phyloP scores from a whole-genome alignment of 2,329 filamentous ascomycete genomes.

The Periglandula ipomoeae region DNA sequence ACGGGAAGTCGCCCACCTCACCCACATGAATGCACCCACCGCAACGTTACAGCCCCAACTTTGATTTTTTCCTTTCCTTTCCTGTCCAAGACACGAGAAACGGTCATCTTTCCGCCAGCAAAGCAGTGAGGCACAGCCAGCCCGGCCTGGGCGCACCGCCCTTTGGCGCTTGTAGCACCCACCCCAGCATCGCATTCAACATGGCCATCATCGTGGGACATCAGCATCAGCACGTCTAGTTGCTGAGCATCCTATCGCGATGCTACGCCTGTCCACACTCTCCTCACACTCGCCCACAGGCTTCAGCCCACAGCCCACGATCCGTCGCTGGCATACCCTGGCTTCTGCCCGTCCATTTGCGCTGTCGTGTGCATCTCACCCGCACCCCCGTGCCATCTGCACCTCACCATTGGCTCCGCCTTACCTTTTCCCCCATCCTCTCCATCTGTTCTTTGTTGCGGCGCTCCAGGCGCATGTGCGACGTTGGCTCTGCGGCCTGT shows the following conservation, averaged over 20 bases:
- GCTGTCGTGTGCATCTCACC: neutral
- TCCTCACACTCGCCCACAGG: neutral
- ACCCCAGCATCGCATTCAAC: no score
- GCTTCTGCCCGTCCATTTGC: neutral
- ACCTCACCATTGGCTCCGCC: constrained; percentile 5
- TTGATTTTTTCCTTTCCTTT: neutral
- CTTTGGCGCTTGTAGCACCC: no score
- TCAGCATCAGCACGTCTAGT: neutral
- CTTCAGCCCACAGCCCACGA: neutral
- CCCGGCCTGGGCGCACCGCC: neutral
- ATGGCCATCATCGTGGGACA: neutral
- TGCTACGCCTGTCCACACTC: neutral
- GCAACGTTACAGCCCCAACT: constrained; percentile 17
- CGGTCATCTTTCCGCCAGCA: neutral
- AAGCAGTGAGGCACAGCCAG: neutral
- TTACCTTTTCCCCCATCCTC: neutral
- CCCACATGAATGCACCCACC: constrained; percentile 9
- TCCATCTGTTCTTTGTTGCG: neutral
- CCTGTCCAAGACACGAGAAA: neutral
- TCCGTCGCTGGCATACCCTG: constrained; percentile 1
- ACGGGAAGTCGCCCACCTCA: neutral
- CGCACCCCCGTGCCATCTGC: neutral
- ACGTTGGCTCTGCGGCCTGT: neutral
- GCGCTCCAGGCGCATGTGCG: constrained; percentile 1
- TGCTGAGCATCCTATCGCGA: neutral